These are phyloP conservation scores for Paratinospora sagittata DNA, from an alignment of 164 flowering plant genomes.

Conservation along the genomic window DNA sequence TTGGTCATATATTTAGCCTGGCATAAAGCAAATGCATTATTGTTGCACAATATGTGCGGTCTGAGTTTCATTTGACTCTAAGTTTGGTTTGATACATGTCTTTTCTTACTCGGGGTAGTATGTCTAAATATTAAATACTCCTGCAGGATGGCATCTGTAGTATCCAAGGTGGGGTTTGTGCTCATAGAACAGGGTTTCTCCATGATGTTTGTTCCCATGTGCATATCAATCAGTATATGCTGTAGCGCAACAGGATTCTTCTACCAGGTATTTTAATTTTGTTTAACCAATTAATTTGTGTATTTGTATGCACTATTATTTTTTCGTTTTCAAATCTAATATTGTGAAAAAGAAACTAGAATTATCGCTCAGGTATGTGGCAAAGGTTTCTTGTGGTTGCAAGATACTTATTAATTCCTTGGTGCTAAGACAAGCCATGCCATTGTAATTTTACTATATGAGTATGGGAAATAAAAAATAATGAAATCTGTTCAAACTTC, in stretches of 20 bases:
- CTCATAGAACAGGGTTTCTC: conserved; percentile 87
- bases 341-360: not conserved
- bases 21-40: too few species aligned
- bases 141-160: conserved; percentile 88
- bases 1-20: not conserved
- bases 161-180: conserved; percentile 95
- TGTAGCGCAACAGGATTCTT: conserved; percentile 89
- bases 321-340: not conserved
- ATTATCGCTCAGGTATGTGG: not conserved
- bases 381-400: not conserved
- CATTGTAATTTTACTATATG: too few species aligned
- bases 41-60: too few species aligned
- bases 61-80: too few species aligned
- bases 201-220: conserved; percentile 61
- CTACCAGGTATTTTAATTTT: conserved; percentile 57
- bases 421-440: too few species aligned
- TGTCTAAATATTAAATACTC: not conserved
- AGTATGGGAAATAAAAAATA: too few species aligned
- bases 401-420: too few species aligned
- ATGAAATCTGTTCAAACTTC: too few species aligned
- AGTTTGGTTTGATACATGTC: not conserved
- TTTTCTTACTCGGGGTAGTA: not conserved
- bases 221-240: conserved; percentile 64
- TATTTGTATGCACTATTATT: not conserved
- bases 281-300: not conserved